Evolutionary conservation across 129 eudicot genomes (phyloP), one percentile per base, ranked within the genome.

Genomic region (Ambrosia trifida): DNA sequence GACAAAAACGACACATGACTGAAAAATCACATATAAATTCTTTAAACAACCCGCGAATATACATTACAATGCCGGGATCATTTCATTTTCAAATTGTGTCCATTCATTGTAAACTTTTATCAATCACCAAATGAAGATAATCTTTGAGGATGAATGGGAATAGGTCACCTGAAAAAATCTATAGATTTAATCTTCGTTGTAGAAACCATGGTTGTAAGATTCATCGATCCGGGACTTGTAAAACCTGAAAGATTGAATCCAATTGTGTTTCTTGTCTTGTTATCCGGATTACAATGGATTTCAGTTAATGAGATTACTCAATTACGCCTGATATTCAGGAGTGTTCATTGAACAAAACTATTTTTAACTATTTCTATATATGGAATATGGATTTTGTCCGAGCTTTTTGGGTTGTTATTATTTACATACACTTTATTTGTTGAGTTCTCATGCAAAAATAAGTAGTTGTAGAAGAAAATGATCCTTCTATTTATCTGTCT

Each of bases 91-190:
- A 19, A 36, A 32, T 33, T 63, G 62, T 64, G 36, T 72, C 17
- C 16, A 8, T 41, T 31, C 56, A 43, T 46, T 41, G 57, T 2
- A 45, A 45, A 31, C 49, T 58, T 31, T 31, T 51, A 70, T 47
- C 17, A 61, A 59, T 60, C 40, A 64, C 44, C 7, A 40, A 40
- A 40, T 40, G 44, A 6, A 40, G 9, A 8, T 40, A 40, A 40
- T 40, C 44, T 40, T 53, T 40, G 49, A 44, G 33, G 28, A 49
- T 61, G 14, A 69, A 47, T 19, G 41, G 20, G 38, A 73, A 16
- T 41, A 30, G 38, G 18, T 49, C 28, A 91, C 97, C 98, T 83
- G 91, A 88, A 92, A 68, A 89, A 92, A 85, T 92, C 96, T 4
- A 92, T 79, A 53, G 98, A 92, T 86, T 85, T 92, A 83, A 92